A percentile compares a stretch with the other conserved stretches of the same genome.
These are phyloP conservation scores for Leptomonas seymouri DNA, from an alignment of 208 protist species.

Conservation along the genomic window DNA sequence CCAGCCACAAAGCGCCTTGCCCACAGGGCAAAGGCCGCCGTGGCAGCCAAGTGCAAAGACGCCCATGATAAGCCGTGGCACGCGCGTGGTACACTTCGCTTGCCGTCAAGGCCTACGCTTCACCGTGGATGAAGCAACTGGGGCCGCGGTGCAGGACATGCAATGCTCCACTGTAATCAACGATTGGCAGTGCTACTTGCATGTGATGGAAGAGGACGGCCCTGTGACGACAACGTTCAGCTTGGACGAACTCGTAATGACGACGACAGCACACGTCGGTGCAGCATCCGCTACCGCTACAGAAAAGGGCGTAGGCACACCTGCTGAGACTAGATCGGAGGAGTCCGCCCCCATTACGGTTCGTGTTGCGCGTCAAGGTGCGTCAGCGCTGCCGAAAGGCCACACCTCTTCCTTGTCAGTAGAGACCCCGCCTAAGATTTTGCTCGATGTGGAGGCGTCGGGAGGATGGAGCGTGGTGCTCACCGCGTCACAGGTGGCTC, in stretches of 20 bases:
- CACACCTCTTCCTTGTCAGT: neutral
- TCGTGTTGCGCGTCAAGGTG: conserved; percentile 19
- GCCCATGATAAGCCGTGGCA: neutral
- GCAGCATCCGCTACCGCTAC: neutral
- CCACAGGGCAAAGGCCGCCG: neutral
- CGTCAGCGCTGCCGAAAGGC: neutral
- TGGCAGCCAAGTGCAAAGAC: neutral
- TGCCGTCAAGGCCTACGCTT: conserved; percentile 33
- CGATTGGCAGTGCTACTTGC: conserved; percentile 40
- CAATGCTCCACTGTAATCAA: conserved; percentile 27
- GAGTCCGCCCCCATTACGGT: conserved; percentile 23
- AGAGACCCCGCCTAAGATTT: conserved; percentile 1
- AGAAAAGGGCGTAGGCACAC: neutral
- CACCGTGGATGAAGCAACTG: conserved; percentile 23
- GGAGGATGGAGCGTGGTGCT: conserved; percentile 30
- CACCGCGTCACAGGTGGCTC: conserved; percentile 23
- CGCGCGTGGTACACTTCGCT: conserved; percentile 28
- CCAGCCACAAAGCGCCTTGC: too few species aligned
- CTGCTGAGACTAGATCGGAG: neutral
- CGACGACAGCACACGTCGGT: conserved; percentile 15
- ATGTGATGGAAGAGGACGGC: conserved; percentile 26
- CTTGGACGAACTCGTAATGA: conserved; percentile 28
- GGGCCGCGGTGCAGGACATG: conserved; percentile 29
- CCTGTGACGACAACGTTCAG: conserved; percentile 24
- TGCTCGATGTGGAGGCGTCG: conserved; percentile 23